phyloP scores from a whole-genome alignment of 345 rosid genomes.

The Aquilaria malaccensis region DNA sequence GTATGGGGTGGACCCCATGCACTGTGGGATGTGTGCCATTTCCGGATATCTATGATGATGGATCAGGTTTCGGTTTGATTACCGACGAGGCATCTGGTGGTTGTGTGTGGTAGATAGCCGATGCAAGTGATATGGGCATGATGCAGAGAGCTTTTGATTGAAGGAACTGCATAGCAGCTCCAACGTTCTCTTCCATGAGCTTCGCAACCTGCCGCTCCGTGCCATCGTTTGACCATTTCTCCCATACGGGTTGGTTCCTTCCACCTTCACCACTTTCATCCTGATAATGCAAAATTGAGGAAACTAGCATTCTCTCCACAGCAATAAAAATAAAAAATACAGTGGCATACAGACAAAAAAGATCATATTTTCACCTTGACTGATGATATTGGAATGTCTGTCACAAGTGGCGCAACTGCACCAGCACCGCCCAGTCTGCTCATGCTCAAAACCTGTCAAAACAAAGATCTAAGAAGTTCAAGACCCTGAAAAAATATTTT shows the following conservation, averaged over 20 bases:
- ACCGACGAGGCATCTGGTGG: slow-evolving; percentile 67
- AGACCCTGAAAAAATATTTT: not conserved
- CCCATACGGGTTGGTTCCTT: slow-evolving; percentile 87
- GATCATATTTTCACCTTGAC: slow-evolving; percentile 56
- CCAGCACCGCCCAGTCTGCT: slow-evolving; percentile 98
- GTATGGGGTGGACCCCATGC: slow-evolving; percentile 29
- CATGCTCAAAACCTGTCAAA: slow-evolving; percentile 93
- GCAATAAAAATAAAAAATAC: slow-evolving; percentile 5
- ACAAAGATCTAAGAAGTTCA: slow-evolving; percentile 3
- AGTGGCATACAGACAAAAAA: not conserved
- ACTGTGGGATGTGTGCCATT: slow-evolving; percentile 30
- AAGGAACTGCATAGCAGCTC: slow-evolving; percentile 96
- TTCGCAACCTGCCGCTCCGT: slow-evolving; percentile 94
- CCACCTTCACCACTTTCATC: slow-evolving; percentile 84
- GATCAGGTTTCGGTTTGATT: slow-evolving; percentile 75
- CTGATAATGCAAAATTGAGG: slow-evolving; percentile 20
- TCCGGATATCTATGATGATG: slow-evolving; percentile 39
- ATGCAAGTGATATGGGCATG: slow-evolving; percentile 95
- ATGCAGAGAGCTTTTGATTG: slow-evolving; percentile 98
- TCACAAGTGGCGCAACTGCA: slow-evolving; percentile 98
- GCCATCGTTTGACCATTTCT: slow-evolving; percentile 94
- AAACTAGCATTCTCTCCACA: slow-evolving; percentile 7
- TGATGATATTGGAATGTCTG: slow-evolving; percentile 86
- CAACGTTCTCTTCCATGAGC: slow-evolving; percentile 97
- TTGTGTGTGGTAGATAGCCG: slow-evolving; percentile 82